phyloP scores from a whole-genome alignment of 2,329 filamentous ascomycete genomes.

The Xylaria sp. region DNA sequence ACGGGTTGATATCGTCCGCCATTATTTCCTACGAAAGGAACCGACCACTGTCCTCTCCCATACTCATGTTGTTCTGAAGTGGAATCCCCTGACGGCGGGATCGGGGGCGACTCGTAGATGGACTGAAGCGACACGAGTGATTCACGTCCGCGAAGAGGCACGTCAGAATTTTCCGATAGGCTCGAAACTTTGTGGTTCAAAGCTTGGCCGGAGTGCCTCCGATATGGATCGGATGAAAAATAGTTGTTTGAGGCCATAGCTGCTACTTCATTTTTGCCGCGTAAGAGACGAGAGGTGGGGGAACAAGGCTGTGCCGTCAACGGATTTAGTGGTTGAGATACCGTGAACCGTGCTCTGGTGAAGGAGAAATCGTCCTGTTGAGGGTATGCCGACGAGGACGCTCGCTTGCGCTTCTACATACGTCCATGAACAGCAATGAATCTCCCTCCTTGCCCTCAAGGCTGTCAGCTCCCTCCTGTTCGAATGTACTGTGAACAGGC shows the following conservation, averaged over 20 bases:
- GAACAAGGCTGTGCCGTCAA: not conserved
- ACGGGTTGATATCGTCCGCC: constrained; percentile 42
- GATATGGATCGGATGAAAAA: constrained; percentile 35
- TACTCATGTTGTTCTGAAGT: constrained; percentile 36
- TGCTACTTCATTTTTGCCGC: constrained; percentile 35
- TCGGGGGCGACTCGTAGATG: constrained; percentile 40
- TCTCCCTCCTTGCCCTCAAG: constrained; percentile 1
- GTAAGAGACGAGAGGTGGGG: not conserved
- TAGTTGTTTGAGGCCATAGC: constrained; percentile 44
- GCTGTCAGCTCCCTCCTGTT: not conserved
- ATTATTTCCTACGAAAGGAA: constrained; percentile 38
- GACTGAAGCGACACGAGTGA: constrained; percentile 49
- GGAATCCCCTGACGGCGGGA: constrained; percentile 17
- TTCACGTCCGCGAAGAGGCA: constrained; percentile 44
- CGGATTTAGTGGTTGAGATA: not conserved
- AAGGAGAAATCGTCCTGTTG: not conserved
- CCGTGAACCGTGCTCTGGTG: not conserved
- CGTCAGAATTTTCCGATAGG: constrained; percentile 44
- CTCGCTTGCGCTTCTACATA: constrained; percentile 3
- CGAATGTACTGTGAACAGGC: not conserved
- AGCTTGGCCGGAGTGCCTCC: constrained; percentile 34
- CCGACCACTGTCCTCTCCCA: constrained; percentile 39
- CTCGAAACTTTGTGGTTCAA: constrained; percentile 47
- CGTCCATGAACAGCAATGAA: not conserved
- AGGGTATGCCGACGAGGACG: not conserved